Conservation (phyloP, 768 basidiomycete genomes). For the Termitomyces sp. region DNA sequence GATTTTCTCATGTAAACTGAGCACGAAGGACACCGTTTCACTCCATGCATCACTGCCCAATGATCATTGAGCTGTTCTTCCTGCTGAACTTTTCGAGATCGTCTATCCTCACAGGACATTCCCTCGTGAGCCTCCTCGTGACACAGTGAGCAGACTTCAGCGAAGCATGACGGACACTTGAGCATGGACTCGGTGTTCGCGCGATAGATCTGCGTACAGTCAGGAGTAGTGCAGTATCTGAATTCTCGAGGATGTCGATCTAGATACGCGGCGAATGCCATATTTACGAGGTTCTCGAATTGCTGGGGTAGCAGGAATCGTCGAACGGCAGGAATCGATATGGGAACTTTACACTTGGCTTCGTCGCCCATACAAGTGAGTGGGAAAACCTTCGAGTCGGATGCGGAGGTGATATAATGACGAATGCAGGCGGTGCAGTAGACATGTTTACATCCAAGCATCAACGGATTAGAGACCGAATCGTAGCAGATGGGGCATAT, state of each 20-base stretch:
- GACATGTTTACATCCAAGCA: slow-evolving; percentile 43
- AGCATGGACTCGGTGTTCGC: slow-evolving; percentile 24
- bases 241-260: slow-evolving; percentile 53
- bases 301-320: slow-evolving; percentile 45
- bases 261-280: slow-evolving; percentile 52
- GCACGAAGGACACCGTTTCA: slow-evolving; percentile 47
- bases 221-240: slow-evolving; percentile 69
- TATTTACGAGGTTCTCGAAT: slow-evolving; percentile 51
- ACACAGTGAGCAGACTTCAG: slow-evolving; percentile 44
- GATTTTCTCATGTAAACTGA: slow-evolving; percentile 42
- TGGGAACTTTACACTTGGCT: slow-evolving; percentile 46
- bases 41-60: slow-evolving; percentile 34
- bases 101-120: slow-evolving; percentile 42
- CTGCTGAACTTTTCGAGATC: slow-evolving; percentile 30
- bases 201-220: slow-evolving; percentile 67
- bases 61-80: slow-evolving; percentile 39
- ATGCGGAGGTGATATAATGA: slow-evolving; percentile 42
- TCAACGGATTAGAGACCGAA: slow-evolving; percentile 34
- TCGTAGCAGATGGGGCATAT: slow-evolving; percentile 57
- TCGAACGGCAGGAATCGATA: slow-evolving; percentile 52
- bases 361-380: slow-evolving; percentile 61
- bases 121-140: slow-evolving; percentile 48
- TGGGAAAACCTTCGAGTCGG: slow-evolving; percentile 48
- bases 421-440: slow-evolving; percentile 48
- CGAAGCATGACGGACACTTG: slow-evolving; percentile 53